Base-by-base conservation (phyloP, 2,329 filamentous ascomycete genomes). In the Aureobasidium sp. region DNA sequence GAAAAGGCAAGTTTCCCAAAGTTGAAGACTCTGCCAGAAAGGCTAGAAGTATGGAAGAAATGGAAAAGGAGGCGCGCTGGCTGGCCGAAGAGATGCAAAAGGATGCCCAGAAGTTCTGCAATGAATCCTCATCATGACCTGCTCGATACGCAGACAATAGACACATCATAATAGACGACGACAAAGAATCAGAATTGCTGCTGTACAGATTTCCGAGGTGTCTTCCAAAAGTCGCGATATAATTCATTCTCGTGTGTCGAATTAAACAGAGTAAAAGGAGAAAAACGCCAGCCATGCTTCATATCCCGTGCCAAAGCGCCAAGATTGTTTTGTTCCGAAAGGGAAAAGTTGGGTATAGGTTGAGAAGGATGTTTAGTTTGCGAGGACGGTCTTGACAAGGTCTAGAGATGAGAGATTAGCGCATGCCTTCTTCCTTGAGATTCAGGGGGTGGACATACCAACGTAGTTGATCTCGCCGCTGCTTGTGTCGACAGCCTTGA, bases 381-480 rank as follows among this genome's bases (percentile, higher is more conserved):
- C 66, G 48, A 70, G 60, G 56, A 70, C 69, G 56, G 67, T 70
- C 65, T 68, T 68, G 44, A 70, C 68, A 59, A 70, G 64, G 55
- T 69, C 66, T 66, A 55, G 10, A 22, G 6, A 38, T 6, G 5
- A 21, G 11, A 11, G 24, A 35, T 17, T 35, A 35, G 39, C 38
- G 24, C 16, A 25, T 32, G 48, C 7, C 2, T 11, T 16, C 17
- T 12, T 25, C 12, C 7, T 3, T n/a, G 37, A 21, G 3, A 6
- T 16, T n/a, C 3, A 14, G 25, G 17, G 17, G 11, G 6, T 21
- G 1, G 3, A 70, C 83, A 59, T 77, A 93, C 89, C 90, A 61
- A 86, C 90, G 72, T 98, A 98, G 77, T 97, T 95, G 72, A 98
- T 88, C 80, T 97, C 90, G 62, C 91, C 90, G 53, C 86, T 91